Conservation (phyloP, 2,329 filamentous ascomycete species). For the Penicillium palitans region DNA sequence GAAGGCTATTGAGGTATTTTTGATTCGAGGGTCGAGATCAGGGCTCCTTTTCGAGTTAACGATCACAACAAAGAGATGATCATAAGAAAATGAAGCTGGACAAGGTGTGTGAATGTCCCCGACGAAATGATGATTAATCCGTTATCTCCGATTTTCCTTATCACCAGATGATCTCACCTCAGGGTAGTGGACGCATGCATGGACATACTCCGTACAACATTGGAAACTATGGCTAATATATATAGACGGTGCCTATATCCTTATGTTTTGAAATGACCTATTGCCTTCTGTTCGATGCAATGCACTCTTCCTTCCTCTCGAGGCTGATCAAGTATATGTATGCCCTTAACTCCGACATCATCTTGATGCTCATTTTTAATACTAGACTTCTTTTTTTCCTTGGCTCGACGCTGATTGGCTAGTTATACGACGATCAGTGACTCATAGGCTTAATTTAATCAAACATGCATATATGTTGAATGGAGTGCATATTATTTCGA, state of each 20-base stretch:
- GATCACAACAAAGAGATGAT: background rate
- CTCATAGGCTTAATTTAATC: background rate
- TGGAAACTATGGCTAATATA: no score
- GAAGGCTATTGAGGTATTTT: background rate
- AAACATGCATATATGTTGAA: background rate
- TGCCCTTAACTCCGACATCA: background rate
- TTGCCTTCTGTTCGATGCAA: background rate
- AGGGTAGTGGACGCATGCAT: background rate
- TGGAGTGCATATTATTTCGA: background rate
- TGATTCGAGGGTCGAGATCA: no score
- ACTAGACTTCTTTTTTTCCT: background rate
- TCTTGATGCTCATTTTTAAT: background rate
- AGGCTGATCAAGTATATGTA: background rate
- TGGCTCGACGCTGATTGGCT: background rate
- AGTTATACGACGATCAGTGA: background rate
- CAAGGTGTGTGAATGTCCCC: background rate
- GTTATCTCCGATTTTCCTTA: constrained; percentile 11
- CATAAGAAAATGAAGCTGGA: background rate
- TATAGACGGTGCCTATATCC: background rate
- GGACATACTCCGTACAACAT: no score
- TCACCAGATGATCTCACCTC: constrained; percentile 13
- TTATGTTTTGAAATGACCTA: background rate
- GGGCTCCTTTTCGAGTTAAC: background rate
- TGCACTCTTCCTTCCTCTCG: background rate
- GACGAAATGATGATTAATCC: constrained; percentile 10